Evolutionary conservation across 148 eudicot genomes (phyloP).

Genomic region (Chenopodium album): DNA sequence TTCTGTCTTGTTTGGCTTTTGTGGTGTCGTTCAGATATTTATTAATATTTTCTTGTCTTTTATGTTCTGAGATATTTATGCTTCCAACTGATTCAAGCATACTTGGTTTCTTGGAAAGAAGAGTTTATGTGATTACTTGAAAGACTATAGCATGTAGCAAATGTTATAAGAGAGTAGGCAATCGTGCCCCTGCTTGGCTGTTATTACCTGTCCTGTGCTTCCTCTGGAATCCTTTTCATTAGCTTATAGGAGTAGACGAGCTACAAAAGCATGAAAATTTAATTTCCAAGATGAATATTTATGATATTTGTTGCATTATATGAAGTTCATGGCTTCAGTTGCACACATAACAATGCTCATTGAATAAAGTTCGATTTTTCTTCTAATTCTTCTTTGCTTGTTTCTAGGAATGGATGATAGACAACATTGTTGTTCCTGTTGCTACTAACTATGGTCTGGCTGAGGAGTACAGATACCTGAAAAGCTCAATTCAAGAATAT

Average conservation of each 20-base stretch:
- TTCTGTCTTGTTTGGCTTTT: not conserved
- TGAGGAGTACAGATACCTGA: slow-evolving; percentile 74
- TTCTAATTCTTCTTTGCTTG: not conserved
- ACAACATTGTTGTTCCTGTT: slow-evolving; percentile 75
- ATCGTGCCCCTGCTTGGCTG: no score
- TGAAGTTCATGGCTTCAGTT: not conserved
- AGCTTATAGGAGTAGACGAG: no score
- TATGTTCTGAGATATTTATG: not conserved
- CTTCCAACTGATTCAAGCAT: not conserved
- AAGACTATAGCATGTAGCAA: not conserved
- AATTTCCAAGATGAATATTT: not conserved
- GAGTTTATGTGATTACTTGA: not conserved
- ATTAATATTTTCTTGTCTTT: not conserved
- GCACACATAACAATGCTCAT: not conserved
- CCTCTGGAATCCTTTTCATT: no score
- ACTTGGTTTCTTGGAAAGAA: not conserved
- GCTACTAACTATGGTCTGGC: slow-evolving; percentile 72
- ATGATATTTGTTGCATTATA: not conserved
- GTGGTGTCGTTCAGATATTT: not conserved
- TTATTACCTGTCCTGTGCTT: no score
- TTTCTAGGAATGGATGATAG: slow-evolving; percentile 78
- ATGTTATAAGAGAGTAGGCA: no score
- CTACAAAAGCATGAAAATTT: no score
- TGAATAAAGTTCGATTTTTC: not conserved
- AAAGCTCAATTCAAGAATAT: slow-evolving; percentile 72